Percentiles rank a stretch among this genome's conserved stretches.
Evolutionary conservation across 495 filamentous ascomycete genomes (phyloP).

Genomic region (Xylaria intraflava): DNA sequence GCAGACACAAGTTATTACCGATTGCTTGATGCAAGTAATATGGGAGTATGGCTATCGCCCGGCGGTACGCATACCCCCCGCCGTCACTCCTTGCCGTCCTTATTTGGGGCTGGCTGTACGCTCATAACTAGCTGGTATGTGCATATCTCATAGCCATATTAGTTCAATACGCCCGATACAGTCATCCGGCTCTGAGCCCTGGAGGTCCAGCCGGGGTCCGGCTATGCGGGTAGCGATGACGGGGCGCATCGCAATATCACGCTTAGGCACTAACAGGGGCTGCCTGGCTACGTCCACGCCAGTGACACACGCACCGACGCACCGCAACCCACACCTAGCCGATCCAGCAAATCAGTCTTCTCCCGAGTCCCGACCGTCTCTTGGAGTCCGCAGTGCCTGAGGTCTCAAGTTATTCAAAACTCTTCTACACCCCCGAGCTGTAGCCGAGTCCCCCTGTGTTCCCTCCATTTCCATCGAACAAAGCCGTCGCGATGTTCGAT

Average conservation of each 20-base stretch:
- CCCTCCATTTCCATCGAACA: slow-evolving; percentile 37
- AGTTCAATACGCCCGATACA: too few relatives aligned
- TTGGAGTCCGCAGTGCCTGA: slow-evolving; percentile 12
- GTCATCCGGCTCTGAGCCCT: too few relatives aligned
- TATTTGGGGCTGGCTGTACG: slow-evolving; percentile 5
- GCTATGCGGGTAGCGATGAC: too few relatives aligned
- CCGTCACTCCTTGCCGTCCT: not conserved
- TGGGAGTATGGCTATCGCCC: too few relatives aligned
- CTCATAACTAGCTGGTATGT: too few relatives aligned
- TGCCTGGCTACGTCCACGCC: too few relatives aligned
- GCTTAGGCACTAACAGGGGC: too few relatives aligned
- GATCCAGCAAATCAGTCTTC: slow-evolving; percentile 4
- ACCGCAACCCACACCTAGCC: slow-evolving; percentile 3
- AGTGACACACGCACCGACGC: slow-evolving; percentile 2
- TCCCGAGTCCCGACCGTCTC: slow-evolving; percentile 13
- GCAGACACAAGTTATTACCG: too few relatives aligned
- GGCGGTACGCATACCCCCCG: not conserved
- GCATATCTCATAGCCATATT: too few relatives aligned
- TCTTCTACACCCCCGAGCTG: slow-evolving; percentile 35
- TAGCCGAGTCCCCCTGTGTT: slow-evolving; percentile 25
- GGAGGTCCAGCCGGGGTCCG: too few relatives aligned
- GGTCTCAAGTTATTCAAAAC: slow-evolving; percentile 37
- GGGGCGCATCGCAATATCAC: too few relatives aligned
- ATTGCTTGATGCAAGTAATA: too few relatives aligned
- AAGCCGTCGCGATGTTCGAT: slow-evolving; percentile 40